A percentile compares a stretch with the other conserved stretches of the same genome.
phyloP scores from a whole-genome alignment of 1,139 yeast genomes.

The Scheffersomyces titani region DNA sequence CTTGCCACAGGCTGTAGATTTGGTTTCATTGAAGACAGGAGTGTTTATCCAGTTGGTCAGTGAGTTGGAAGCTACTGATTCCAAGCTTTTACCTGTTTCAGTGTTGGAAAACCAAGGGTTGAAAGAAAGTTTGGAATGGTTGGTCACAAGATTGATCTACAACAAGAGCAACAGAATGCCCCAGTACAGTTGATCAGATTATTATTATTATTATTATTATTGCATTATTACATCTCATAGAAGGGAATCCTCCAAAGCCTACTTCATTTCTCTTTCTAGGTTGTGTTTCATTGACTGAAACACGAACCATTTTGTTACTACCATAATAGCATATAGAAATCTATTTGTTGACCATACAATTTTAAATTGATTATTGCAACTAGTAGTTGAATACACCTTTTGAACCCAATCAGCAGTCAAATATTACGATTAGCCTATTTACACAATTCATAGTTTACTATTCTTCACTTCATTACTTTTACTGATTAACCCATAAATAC shows the following conservation, averaged over 20 bases:
- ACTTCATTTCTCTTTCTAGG: neutral
- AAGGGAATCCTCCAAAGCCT: neutral
- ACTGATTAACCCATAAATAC: neutral
- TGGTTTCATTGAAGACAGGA: constrained; percentile 78
- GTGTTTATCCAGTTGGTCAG: constrained; percentile 78
- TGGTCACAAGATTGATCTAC: constrained; percentile 71
- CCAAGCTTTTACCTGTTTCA: constrained; percentile 84
- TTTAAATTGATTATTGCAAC: neutral
- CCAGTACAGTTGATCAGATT: constrained; percentile 30
- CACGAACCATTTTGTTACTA: neutral
- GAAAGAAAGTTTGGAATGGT: constrained; percentile 86
- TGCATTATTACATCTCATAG: neutral
- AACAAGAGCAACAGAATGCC: constrained; percentile 81
- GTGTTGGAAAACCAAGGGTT: constrained; percentile 89
- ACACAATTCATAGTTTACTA: neutral
- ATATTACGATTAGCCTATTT: too few relatives aligned
- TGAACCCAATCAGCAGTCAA: too few relatives aligned
- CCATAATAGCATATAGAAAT: neutral
- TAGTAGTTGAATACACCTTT: too few relatives aligned
- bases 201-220: neutral
- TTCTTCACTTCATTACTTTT: neutral
- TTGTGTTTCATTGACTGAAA: neutral
- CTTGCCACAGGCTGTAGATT: constrained; percentile 67
- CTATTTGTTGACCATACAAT: neutral
- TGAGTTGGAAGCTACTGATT: constrained; percentile 85